Conservation (phyloP, 768 basidiomycete genomes). For the Inosperma sp. region DNA sequence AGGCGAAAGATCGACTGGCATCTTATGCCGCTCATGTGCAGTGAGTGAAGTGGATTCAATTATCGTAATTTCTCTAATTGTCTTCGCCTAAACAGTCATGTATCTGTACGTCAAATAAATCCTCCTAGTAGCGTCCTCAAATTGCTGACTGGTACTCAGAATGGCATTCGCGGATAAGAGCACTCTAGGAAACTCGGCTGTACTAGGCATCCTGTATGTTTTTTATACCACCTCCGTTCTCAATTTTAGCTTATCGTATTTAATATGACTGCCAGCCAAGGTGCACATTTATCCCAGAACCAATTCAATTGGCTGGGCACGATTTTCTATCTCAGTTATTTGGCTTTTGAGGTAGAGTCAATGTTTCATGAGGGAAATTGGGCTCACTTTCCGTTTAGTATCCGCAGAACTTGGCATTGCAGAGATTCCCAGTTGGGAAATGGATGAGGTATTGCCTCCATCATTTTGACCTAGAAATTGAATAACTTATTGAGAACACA, state of each 20-base stretch:
- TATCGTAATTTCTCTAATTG: constrained; percentile 6
- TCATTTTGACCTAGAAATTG: no score
- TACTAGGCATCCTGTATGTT: constrained; percentile 63
- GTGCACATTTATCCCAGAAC: constrained; percentile 53
- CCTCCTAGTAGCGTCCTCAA: background rate
- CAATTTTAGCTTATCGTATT: background rate
- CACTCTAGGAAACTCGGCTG: constrained; percentile 65
- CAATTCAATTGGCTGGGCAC: constrained; percentile 81
- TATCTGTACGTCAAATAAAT: constrained; percentile 49
- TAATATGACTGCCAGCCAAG: constrained; percentile 32
- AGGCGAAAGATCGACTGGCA: constrained; percentile 73
- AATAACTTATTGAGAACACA: no score
- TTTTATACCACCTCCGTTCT: background rate
- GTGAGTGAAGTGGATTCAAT: constrained; percentile 39
- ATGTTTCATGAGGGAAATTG: no score
- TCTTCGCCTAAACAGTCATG: constrained; percentile 42
- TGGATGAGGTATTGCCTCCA: constrained; percentile 84
- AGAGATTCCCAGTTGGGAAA: constrained; percentile 70
- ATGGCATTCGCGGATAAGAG: constrained; percentile 80
- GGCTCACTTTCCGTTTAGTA: no score
- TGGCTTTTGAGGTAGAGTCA: constrained; percentile 70
- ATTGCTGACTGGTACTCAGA: constrained; percentile 28
- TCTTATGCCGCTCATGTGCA: constrained; percentile 78
- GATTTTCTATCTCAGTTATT: constrained; percentile 68
- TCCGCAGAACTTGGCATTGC: constrained; percentile 68